Evolutionary conservation across 208 protist genomes (phyloP).

Genomic region (Leishmania tarentolae): DNA sequence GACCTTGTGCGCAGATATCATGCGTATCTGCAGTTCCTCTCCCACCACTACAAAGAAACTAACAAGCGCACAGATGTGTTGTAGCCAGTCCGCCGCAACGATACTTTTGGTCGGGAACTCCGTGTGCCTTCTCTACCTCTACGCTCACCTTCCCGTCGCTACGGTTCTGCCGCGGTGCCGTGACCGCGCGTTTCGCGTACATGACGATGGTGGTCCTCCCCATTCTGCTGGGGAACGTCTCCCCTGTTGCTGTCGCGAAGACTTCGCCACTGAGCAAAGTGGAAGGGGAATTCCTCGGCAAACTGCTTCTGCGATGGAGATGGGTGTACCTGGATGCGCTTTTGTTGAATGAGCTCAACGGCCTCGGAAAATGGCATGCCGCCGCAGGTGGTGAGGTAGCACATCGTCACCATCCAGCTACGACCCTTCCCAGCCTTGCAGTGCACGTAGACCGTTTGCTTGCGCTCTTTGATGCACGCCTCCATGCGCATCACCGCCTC

Average conservation of each 20-base stretch:
- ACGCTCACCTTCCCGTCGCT: neutral
- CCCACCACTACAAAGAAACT: neutral
- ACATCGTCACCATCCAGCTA: conserved; percentile 89
- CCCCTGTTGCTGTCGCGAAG: conserved; percentile 20
- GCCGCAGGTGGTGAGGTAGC: conserved; percentile 78
- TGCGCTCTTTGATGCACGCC: conserved; percentile 33
- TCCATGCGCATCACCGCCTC: conserved; percentile 70
- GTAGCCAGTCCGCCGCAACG: neutral
- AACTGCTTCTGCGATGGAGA: conserved; percentile 61
- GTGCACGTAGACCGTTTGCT: conserved; percentile 80
- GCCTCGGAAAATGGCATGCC: conserved; percentile 66
- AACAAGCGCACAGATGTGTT: neutral
- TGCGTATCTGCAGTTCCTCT: neutral
- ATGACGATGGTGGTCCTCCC: neutral
- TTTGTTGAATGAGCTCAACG: conserved; percentile 36
- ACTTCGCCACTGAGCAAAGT: conserved; percentile 44
- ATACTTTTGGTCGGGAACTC: neutral
- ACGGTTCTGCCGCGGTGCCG: neutral
- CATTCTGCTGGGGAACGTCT: neutral
- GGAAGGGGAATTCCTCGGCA: conserved; percentile 54
- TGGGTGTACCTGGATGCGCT: conserved; percentile 76
- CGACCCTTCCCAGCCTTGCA: conserved; percentile 92
- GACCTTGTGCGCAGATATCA: neutral
- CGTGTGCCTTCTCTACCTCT: neutral
- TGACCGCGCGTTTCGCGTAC: neutral